Conservation (phyloP, 768 basidiomycete species). For the Podaxis mareebaensis region DNA sequence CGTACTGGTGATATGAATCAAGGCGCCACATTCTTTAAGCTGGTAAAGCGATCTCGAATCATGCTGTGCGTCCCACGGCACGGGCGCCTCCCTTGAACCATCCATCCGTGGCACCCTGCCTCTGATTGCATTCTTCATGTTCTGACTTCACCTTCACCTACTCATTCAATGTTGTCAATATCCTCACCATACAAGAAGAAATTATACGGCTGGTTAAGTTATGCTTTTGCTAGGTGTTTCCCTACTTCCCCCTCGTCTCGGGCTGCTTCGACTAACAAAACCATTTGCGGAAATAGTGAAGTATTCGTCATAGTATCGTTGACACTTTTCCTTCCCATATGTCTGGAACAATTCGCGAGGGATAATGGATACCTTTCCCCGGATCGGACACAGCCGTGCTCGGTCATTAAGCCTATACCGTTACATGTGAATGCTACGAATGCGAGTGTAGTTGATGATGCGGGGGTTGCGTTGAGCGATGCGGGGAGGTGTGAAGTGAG, state of each 20-base stretch:
- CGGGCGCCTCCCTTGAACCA: neutral
- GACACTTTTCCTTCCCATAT: slow-evolving; percentile 81
- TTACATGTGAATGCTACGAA: slow-evolving; percentile 17
- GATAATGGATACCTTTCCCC: slow-evolving; percentile 84
- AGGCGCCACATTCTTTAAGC: too few species aligned
- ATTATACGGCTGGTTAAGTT: slow-evolving; percentile 78
- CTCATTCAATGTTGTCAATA: neutral
- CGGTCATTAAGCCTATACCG: slow-evolving; percentile 21
- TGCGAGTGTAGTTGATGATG: neutral
- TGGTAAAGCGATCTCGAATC: too few species aligned
- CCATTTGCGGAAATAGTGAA: slow-evolving; percentile 45
- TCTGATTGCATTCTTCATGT: neutral
- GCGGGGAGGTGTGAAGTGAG: slow-evolving; percentile 74
- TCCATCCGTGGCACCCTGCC: neutral
- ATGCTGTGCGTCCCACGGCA: neutral
- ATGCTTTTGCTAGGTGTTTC: slow-evolving; percentile 77
- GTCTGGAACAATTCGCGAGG: slow-evolving; percentile 84
- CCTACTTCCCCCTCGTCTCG: slow-evolving; percentile 3
- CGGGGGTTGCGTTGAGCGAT: slow-evolving; percentile 19
- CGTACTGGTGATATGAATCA: too few species aligned
- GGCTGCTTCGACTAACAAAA: neutral
- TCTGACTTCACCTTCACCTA: neutral
- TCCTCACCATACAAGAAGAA: slow-evolving; percentile 36
- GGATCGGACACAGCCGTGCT: slow-evolving; percentile 64
- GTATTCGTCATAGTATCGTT: slow-evolving; percentile 82